These are phyloP conservation scores for Plectosphaerella cucumerina DNA, from an alignment of 2,329 filamentous ascomycete species.

Conservation along the genomic window DNA sequence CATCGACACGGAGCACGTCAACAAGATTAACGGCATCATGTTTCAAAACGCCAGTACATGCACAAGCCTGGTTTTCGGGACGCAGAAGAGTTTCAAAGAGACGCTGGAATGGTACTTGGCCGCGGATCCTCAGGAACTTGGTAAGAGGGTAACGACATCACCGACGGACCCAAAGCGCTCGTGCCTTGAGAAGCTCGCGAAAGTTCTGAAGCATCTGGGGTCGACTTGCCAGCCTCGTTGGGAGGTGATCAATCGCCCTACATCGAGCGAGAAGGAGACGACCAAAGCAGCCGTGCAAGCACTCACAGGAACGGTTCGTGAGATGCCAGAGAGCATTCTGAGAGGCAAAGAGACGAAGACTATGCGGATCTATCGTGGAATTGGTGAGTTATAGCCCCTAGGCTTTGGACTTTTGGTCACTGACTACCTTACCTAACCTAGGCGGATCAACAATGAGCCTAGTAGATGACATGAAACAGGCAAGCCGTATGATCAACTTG, in stretches of 20 bases:
- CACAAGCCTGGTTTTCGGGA: slow-evolving; percentile 16
- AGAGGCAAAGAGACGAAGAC: background rate
- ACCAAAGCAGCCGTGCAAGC: background rate
- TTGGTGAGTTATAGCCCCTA: slow-evolving; percentile 7
- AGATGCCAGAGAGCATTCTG: background rate
- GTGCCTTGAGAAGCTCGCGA: slow-evolving; percentile 9
- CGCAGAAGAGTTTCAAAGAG: slow-evolving; percentile 9
- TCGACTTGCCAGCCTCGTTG: background rate
- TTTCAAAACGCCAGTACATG: slow-evolving; percentile 17
- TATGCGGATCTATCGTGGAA: slow-evolving; percentile 8
- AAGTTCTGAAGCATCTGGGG: slow-evolving; percentile 10
- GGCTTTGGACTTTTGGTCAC: background rate
- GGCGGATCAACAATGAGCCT: slow-evolving; percentile 16
- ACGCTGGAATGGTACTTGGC: slow-evolving; percentile 17
- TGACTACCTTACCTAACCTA: slow-evolving; percentile 7
- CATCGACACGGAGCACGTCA: slow-evolving; percentile 15
- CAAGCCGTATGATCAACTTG: slow-evolving; percentile 17
- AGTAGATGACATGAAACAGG: slow-evolving; percentile 17
- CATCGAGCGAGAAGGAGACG: background rate
- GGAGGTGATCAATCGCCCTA: background rate
- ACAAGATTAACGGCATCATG: slow-evolving; percentile 21
- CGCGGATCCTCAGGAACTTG: background rate
- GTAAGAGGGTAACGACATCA: slow-evolving; percentile 7
- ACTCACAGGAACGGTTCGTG: background rate
- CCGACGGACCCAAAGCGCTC: slow-evolving; percentile 6